phyloP scores from a whole-genome alignment of 495 filamentous ascomycete species.

The Penicillium robsamsonii region DNA sequence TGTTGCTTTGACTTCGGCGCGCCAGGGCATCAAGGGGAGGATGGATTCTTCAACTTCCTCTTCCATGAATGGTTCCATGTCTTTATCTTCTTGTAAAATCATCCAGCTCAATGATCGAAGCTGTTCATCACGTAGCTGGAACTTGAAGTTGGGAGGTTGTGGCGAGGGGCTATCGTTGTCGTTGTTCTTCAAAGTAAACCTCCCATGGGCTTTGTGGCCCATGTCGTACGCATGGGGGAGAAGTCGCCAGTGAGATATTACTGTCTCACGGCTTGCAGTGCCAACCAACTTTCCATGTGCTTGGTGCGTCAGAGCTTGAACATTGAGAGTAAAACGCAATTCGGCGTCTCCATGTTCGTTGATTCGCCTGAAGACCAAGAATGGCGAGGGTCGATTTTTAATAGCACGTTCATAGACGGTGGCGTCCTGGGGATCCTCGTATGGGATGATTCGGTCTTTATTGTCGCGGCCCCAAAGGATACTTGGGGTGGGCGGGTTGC shows the following conservation, averaged over 20 bases:
- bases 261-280: slow-evolving; percentile 9
- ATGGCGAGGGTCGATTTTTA: slow-evolving; percentile 47
- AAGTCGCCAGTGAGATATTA: slow-evolving; percentile 50
- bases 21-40: slow-evolving; percentile 57
- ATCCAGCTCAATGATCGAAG: slow-evolving; percentile 65
- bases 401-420: slow-evolving; percentile 46
- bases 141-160: slow-evolving; percentile 42
- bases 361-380: slow-evolving; percentile 43
- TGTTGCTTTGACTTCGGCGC: slow-evolving; percentile 55
- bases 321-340: slow-evolving; percentile 52
- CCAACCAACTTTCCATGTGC: slow-evolving; percentile 42
- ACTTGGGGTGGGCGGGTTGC: slow-evolving; percentile 43
- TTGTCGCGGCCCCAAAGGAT: slow-evolving; percentile 39
- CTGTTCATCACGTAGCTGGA: slow-evolving; percentile 53
- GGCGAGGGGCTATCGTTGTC: slow-evolving; percentile 31
- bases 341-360: slow-evolving; percentile 26
- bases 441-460: slow-evolving; percentile 30
- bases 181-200: slow-evolving; percentile 47
- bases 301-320: slow-evolving; percentile 55
- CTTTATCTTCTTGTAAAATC: slow-evolving; percentile 54
- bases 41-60: slow-evolving; percentile 68
- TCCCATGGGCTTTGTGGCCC: slow-evolving; percentile 27
- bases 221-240: slow-evolving; percentile 44
- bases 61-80: slow-evolving; percentile 52
- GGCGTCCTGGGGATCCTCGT: slow-evolving; percentile 48